Base-by-base conservation (phyloP, 1,284 basidiomycete species). In the Volvariella surrecta region DNA sequence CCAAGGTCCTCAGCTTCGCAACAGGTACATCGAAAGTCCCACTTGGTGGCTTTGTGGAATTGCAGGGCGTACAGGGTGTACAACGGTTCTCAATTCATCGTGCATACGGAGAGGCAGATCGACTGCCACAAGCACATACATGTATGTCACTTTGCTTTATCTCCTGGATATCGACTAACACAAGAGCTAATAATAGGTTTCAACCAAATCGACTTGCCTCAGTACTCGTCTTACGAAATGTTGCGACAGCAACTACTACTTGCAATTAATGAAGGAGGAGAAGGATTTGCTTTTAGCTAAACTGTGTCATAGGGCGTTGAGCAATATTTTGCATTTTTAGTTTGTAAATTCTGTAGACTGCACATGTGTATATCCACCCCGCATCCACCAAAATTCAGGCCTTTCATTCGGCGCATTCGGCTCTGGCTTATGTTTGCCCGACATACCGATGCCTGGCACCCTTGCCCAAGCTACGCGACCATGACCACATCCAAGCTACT, bases 21-120 rank as follows among this genome's bases (percentile, higher is more conserved):
- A 97, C 96, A 1, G 93, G 77, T 52, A 92, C 93, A 1, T 94
- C 92, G 28, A 81, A 94, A 45, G 96, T 99, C 0, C 96, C 96
- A 11, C 74, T 98, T 19, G 88, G 84, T 45, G 94, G 94, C 13
- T 98, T 97, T 62, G 80, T 82, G 21, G 92, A 96, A 49, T 68
- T 97, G 18, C 91, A 96, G 64, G 94, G 94, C 31, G 90, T 95
- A 1, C 89, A 94, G 56, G 94, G 95, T 42, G 86, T 85, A 1
- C 96, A 98, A 60, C 80, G 89, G 51, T 98, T 99, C 71, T 96
- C 93, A 41, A 96, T 99, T 50, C 94, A 98, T 63, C 82, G 86
- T 55, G 88, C 89, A 31, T 91, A 91, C 52, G 88, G 88, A n/a
- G 83, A 85, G 49, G 67, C 82, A 2, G 86, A 92, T 58, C 75